A percentile compares a stretch with the other conserved stretches of the same genome.
phyloP scores from a whole-genome alignment of 805 yeast genomes.

The Saturnispora ahearnii region DNA sequence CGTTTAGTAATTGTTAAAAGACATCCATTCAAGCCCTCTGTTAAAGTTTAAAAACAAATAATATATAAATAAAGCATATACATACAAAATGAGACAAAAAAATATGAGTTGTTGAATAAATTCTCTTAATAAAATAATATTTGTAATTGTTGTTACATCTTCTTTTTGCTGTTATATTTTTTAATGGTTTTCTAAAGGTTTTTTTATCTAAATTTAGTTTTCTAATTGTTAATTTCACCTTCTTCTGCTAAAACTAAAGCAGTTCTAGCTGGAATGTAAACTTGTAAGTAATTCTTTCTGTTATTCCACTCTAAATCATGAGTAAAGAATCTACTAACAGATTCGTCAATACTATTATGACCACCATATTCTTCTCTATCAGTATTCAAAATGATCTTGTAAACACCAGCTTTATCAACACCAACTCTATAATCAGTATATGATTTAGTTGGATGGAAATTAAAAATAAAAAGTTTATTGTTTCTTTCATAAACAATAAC shows the following conservation, averaged over 20 bases:
- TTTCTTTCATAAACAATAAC: constrained; percentile 83
- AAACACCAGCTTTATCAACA: constrained; percentile 71
- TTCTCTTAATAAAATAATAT: background rate
- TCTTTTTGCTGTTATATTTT: background rate
- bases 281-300: constrained; percentile 66
- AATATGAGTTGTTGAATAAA: background rate
- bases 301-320: constrained; percentile 73
- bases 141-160: background rate
- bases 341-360: constrained; percentile 58
- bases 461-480: constrained; percentile 76
- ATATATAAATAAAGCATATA: background rate
- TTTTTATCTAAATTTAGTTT: background rate
- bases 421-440: constrained; percentile 86
- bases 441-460: constrained; percentile 80
- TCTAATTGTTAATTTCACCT: constrained; percentile 18
- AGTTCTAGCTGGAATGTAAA: constrained; percentile 71
- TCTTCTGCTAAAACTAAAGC: constrained; percentile 51
- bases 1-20: constrained; percentile 1
- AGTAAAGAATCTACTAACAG: constrained; percentile 50
- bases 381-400: constrained; percentile 64
- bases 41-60: background rate
- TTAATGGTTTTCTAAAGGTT: too few relatives aligned
- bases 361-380: constrained; percentile 75
- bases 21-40: background rate
- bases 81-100: background rate